These are phyloP conservation scores for Lactifluus volemus DNA, from an alignment of 768 basidiomycete genomes.

Conservation along the genomic window DNA sequence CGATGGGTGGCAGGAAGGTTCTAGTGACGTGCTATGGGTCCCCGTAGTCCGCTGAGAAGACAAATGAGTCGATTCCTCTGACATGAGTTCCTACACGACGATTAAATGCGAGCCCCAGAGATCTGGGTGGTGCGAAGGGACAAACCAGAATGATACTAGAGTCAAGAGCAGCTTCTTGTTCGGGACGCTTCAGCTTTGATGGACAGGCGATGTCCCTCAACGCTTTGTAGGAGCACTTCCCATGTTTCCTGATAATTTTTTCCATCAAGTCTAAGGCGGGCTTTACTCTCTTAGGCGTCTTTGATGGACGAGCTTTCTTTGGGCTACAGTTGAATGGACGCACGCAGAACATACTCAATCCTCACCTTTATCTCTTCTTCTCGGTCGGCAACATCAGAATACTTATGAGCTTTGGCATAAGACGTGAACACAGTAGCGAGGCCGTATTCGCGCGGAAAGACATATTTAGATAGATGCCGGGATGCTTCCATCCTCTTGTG, in stretches of 20 bases:
- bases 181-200: conserved; percentile 49
- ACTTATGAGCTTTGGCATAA: conserved; percentile 25
- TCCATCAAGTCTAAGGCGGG: conserved; percentile 44
- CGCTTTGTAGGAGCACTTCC: conserved; percentile 61
- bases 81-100: conserved; percentile 56
- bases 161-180: conserved; percentile 40
- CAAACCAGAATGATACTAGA: conserved; percentile 55
- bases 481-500: conserved; percentile 40
- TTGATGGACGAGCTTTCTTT: conserved; percentile 36
- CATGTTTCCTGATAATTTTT: conserved; percentile 56
- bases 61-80: conserved; percentile 52
- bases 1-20: conserved; percentile 44
- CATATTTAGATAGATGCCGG: conserved; percentile 66
- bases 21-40: conserved; percentile 38
- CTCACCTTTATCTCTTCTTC: conserved; percentile 64
- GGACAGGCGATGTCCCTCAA: conserved; percentile 61
- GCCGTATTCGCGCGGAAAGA: conserved; percentile 77
- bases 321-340: conserved; percentile 19
- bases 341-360: not conserved
- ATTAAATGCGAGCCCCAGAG: not conserved
- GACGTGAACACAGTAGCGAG: conserved; percentile 49
- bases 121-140: not conserved
- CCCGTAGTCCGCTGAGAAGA: conserved; percentile 41
- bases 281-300: conserved; percentile 70
- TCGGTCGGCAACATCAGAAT: conserved; percentile 49